Percentiles rank a stretch among this genome's conserved stretches.
Conservation (phyloP, 169 alveolate genomes). For the Babesia caballi region DNA sequence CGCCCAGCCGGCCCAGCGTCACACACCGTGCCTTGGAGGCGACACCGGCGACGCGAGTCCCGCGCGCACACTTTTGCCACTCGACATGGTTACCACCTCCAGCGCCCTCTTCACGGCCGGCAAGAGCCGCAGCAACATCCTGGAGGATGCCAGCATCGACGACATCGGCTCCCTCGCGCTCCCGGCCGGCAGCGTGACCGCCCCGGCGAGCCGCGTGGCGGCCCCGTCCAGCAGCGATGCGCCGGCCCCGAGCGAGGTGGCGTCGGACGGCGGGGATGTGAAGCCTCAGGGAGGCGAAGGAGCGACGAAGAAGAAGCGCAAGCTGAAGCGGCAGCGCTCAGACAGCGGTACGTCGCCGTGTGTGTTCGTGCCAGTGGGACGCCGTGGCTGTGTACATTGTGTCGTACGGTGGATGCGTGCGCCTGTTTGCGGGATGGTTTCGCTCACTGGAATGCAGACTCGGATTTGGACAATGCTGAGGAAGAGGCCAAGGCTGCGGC, state of each 20-base stretch:
- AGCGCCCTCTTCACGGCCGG: not conserved
- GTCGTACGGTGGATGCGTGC: too few species aligned
- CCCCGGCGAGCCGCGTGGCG: not conserved
- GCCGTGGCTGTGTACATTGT: too few species aligned
- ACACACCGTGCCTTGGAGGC: too few species aligned
- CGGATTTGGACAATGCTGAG: not conserved
- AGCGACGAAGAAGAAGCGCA: constrained; percentile 22
- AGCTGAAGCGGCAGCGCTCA: constrained; percentile 33
- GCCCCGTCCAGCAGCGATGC: not conserved
- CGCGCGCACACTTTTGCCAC: not conserved
- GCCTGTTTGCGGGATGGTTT: too few species aligned
- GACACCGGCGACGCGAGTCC: constrained; percentile 2
- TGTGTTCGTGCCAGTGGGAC: too few species aligned
- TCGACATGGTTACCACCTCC: constrained; percentile 9
- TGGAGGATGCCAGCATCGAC: constrained; percentile 14
- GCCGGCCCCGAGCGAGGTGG: not conserved
- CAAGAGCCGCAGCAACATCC: constrained; percentile 2
- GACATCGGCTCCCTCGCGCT: not conserved
- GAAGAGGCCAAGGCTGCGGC: constrained; percentile 9
- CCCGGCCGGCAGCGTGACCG: not conserved
- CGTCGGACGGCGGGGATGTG: not conserved
- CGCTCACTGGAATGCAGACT: not conserved
- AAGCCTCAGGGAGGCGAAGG: too few species aligned
- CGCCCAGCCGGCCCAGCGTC: too few species aligned
- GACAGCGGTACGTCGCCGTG: constrained; percentile 6